Percentiles rank a stretch among this genome's conserved stretches.
Conservation (phyloP, 2,329 filamentous ascomycete genomes). For the Drechslerella dactyloides region DNA sequence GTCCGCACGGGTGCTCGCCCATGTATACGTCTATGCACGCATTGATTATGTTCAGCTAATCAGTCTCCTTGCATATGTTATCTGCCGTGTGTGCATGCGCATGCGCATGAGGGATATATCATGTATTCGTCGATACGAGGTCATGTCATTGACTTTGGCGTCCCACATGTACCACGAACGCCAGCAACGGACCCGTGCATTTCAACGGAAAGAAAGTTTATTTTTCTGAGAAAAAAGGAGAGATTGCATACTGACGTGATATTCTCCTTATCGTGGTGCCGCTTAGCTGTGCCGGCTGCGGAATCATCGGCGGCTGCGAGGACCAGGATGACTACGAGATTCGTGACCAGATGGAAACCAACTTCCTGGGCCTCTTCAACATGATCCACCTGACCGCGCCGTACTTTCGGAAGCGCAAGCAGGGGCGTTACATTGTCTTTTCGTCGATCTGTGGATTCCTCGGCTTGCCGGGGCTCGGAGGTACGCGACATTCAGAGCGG, state of each 20-base stretch:
- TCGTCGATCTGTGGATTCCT: slow-evolving; percentile 89
- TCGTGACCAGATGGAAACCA: slow-evolving; percentile 95
- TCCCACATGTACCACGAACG: slow-evolving; percentile 39
- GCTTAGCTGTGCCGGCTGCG: slow-evolving; percentile 78
- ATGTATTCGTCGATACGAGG: slow-evolving; percentile 10
- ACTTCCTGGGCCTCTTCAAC: slow-evolving; percentile 93
- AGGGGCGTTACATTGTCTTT: slow-evolving; percentile 89
- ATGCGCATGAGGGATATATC: slow-evolving; percentile 21
- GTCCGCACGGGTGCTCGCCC: too few species aligned
- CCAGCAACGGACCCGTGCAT: slow-evolving; percentile 3
- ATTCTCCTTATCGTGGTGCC: too few species aligned
- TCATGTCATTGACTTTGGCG: slow-evolving; percentile 30
- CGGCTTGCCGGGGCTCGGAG: slow-evolving; percentile 90
- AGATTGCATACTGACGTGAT: too few species aligned
- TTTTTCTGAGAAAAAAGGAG: not conserved
- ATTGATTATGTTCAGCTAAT: not conserved
- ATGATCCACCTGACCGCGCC: slow-evolving; percentile 89
- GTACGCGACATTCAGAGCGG: slow-evolving; percentile 17
- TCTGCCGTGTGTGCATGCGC: not conserved
- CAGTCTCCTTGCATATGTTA: not conserved
- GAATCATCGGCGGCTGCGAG: slow-evolving; percentile 89
- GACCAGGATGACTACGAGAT: slow-evolving; percentile 96
- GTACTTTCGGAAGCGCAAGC: slow-evolving; percentile 78
- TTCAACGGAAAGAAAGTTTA: too few species aligned
- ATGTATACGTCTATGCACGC: too few species aligned